phyloP scores from a whole-genome alignment of 768 basidiomycete species.

The Boletus rubescentipes region DNA sequence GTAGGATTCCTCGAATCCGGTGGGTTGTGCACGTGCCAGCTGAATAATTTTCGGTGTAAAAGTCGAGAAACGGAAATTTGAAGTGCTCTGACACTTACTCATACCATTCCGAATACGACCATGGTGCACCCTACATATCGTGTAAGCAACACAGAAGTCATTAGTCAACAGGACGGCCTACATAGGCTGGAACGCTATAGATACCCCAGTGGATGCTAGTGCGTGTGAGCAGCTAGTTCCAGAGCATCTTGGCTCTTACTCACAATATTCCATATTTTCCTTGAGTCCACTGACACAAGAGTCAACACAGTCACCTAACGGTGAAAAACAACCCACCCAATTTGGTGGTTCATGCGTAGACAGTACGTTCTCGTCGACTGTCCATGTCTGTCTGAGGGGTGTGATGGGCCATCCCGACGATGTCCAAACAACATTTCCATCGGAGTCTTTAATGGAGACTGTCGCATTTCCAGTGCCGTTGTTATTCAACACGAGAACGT shows the following conservation, averaged over 20 bases:
- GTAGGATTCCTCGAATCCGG: constrained; percentile 38
- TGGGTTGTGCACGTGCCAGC: constrained; percentile 41
- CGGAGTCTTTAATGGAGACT: constrained; percentile 32
- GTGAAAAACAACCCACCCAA: constrained; percentile 41
- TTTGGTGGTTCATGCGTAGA: constrained; percentile 50
- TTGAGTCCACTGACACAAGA: constrained; percentile 41
- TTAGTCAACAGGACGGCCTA: constrained; percentile 4
- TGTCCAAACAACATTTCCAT: constrained; percentile 36
- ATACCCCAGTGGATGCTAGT: constrained; percentile 50
- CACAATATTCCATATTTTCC: constrained; percentile 61
- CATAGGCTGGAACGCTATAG: constrained; percentile 48
- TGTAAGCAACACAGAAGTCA: not conserved
- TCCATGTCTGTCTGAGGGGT: constrained; percentile 42
- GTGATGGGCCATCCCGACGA: constrained; percentile 39
- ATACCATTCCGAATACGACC: constrained; percentile 56
- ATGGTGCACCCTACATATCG: constrained; percentile 36
- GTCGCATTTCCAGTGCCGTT: constrained; percentile 29
- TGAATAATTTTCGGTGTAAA: constrained; percentile 9
- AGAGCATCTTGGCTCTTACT: constrained; percentile 15
- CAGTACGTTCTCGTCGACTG: constrained; percentile 35
- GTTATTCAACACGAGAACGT: constrained; percentile 46
- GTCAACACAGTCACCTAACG: not conserved
- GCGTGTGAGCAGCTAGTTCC: not conserved
- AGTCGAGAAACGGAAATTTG: not conserved
- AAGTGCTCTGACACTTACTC: constrained; percentile 34